These are phyloP conservation scores for Cryptococcus maquisensis DNA, from an alignment of 1,284 basidiomycete genomes.

Conservation along the genomic window DNA sequence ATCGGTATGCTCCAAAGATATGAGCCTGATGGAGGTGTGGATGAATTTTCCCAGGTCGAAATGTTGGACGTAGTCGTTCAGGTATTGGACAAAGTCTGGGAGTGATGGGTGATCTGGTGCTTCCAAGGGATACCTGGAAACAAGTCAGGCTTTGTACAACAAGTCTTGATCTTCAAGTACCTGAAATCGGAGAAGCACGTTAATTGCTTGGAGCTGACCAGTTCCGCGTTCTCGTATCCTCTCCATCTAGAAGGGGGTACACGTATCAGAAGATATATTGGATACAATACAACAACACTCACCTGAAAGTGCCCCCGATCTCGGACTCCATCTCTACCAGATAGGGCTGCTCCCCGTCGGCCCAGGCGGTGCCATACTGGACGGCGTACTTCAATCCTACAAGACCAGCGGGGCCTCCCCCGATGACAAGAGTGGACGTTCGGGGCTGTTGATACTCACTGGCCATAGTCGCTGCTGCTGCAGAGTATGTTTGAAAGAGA, in stretches of 20 bases:
- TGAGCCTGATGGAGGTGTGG: conserved; percentile 53
- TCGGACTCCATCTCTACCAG: conserved; percentile 60
- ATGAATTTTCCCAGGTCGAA: conserved; percentile 54
- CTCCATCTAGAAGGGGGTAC: conserved; percentile 27
- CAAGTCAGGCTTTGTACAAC: not conserved
- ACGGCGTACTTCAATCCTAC: conserved; percentile 60
- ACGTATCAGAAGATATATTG: too few relatives aligned
- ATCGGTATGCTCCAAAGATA: conserved; percentile 13
- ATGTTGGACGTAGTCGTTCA: conserved; percentile 54
- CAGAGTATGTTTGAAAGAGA: not conserved
- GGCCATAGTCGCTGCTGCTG: not conserved
- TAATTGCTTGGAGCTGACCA: conserved; percentile 52
- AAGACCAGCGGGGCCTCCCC: conserved; percentile 61
- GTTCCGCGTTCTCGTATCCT: conserved; percentile 54
- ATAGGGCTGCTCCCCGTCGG: conserved; percentile 53
- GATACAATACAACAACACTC: too few relatives aligned
- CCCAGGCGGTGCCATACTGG: conserved; percentile 45
- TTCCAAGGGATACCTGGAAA: conserved; percentile 41
- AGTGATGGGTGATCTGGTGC: conserved; percentile 60
- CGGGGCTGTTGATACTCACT: too few relatives aligned
- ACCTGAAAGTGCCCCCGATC: conserved; percentile 61
- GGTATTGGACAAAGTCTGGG: conserved; percentile 59
- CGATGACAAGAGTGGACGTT: conserved; percentile 47
- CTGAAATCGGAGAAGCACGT: conserved; percentile 65
- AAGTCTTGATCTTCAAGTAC: conserved; percentile 11